phyloP scores from a whole-genome alignment of 371 early-diverging fungal genomes.

The Mucor mucedo region DNA sequence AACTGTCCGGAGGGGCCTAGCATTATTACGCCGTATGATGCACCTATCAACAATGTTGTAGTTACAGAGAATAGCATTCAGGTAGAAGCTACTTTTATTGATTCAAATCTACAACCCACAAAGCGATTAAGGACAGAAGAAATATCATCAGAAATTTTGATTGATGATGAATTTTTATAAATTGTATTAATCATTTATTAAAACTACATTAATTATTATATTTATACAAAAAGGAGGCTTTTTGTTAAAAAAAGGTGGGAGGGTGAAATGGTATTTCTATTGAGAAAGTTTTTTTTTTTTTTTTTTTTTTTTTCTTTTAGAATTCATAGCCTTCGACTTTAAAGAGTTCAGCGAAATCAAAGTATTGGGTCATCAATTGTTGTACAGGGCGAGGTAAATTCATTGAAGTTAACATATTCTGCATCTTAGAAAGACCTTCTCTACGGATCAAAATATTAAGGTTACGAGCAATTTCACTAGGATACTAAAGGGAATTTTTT shows the following conservation, averaged over 20 bases:
- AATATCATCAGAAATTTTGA: constrained; percentile 26
- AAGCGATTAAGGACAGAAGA: constrained; percentile 13
- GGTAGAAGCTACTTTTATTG: not conserved
- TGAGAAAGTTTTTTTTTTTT: not conserved
- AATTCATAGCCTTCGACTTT: constrained; percentile 80
- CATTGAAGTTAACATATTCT: constrained; percentile 86
- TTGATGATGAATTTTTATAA: constrained; percentile 28
- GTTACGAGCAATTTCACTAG: constrained; percentile 83
- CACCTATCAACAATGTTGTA: not conserved
- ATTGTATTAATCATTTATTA: not conserved
- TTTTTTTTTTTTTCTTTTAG: constrained; percentile 32
- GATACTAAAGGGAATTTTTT: constrained; percentile 60
- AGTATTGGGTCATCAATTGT: constrained; percentile 78
- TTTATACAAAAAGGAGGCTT: not conserved
- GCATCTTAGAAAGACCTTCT: constrained; percentile 91
- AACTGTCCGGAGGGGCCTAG: constrained; percentile 1
- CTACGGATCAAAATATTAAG: constrained; percentile 80
- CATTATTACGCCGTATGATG: not conserved
- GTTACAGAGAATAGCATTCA: not conserved
- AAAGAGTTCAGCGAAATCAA: constrained; percentile 85
- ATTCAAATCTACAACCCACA: constrained; percentile 1
- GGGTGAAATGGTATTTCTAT: not conserved
- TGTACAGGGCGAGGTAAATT: constrained; percentile 82
- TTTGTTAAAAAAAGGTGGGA: not conserved
- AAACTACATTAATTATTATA: not conserved